Evolutionary conservation across 2,329 filamentous ascomycete genomes (phyloP).

Genomic region (Saccharata proteae): DNA sequence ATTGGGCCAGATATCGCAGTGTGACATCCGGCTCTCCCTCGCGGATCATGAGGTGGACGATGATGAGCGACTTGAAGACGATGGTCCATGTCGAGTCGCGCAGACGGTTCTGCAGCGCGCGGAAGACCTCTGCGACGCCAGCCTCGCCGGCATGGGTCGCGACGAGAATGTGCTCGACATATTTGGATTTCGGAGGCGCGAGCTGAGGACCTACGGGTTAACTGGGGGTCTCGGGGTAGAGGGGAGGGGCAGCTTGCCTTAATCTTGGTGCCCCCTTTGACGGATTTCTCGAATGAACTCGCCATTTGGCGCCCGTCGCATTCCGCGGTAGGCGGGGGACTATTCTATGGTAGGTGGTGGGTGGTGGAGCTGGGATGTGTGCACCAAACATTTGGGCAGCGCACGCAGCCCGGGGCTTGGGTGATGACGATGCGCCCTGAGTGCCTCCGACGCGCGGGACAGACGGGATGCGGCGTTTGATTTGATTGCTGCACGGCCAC

Average conservation of each 20-base stretch:
- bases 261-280: conserved; percentile 96
- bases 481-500: too few species aligned
- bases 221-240: conserved; percentile 11
- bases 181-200: conserved; percentile 95
- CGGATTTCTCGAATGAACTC: conserved; percentile 94
- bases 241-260: conserved; percentile 47
- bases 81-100: conserved; percentile 99
- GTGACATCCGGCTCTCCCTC: conserved; percentile 87
- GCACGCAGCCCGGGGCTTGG: conserved; percentile 1
- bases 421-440: not conserved
- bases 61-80: conserved; percentile 94
- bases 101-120: conserved; percentile 74
- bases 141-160: conserved; percentile 91
- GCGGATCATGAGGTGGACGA: conserved; percentile 92
- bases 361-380: not conserved
- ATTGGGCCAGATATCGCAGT: conserved; percentile 68
- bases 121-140: conserved; percentile 90
- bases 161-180: conserved; percentile 94
- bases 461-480: too few species aligned
- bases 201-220: conserved; percentile 42
- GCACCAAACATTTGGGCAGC: conserved; percentile 5
- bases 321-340: conserved; percentile 6
- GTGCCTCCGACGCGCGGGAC: too few species aligned
- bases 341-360: conserved; percentile 1
- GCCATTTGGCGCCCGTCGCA: conserved; percentile 43